Conservation (phyloP, 1,139 yeast genomes). For the Hansenula sp. region DNA sequence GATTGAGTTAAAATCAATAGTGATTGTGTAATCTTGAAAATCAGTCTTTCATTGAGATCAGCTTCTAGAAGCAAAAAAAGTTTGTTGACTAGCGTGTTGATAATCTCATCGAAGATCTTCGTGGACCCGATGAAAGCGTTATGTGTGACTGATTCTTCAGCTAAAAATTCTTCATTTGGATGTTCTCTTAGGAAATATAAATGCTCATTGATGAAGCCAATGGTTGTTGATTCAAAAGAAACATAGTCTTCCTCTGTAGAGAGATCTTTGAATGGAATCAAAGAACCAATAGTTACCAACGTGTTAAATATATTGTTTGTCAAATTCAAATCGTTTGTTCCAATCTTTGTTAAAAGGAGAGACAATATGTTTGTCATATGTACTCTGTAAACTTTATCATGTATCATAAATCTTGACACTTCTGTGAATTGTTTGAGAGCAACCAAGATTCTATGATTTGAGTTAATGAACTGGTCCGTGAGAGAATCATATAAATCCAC, state of each 20-base stretch:
- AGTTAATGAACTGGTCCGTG: slow-evolving; percentile 67
- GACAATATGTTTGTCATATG: slow-evolving; percentile 74
- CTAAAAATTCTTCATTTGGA: slow-evolving; percentile 21
- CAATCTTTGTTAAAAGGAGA: slow-evolving; percentile 76
- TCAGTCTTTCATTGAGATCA: slow-evolving; percentile 59
- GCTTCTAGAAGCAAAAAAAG: slow-evolving; percentile 62
- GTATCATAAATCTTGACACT: slow-evolving; percentile 63
- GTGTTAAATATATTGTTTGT: slow-evolving; percentile 68
- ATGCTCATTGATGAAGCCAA: slow-evolving; percentile 59
- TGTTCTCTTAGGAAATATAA: slow-evolving; percentile 42
- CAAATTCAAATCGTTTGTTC: slow-evolving; percentile 78
- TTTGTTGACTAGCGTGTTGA: slow-evolving; percentile 53
- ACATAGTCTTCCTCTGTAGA: slow-evolving; percentile 32
- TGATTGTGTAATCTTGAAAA: slow-evolving; percentile 51
- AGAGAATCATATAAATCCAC: slow-evolving; percentile 82
- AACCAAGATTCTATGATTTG: slow-evolving; percentile 76
- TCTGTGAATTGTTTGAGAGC: slow-evolving; percentile 68
- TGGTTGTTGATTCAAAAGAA: slow-evolving; percentile 52
- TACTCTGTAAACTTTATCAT: slow-evolving; percentile 62
- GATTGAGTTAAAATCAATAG: slow-evolving; percentile 67
- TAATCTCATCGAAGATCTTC: slow-evolving; percentile 59
- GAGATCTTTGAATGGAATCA: slow-evolving; percentile 65
- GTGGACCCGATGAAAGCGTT: slow-evolving; percentile 72
- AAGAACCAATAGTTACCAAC: slow-evolving; percentile 66
- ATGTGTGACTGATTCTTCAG: slow-evolving; percentile 43